Evolutionary conservation across 352 stramenopile species (phyloP).

Genomic region (Phytophthora cryptogea): DNA sequence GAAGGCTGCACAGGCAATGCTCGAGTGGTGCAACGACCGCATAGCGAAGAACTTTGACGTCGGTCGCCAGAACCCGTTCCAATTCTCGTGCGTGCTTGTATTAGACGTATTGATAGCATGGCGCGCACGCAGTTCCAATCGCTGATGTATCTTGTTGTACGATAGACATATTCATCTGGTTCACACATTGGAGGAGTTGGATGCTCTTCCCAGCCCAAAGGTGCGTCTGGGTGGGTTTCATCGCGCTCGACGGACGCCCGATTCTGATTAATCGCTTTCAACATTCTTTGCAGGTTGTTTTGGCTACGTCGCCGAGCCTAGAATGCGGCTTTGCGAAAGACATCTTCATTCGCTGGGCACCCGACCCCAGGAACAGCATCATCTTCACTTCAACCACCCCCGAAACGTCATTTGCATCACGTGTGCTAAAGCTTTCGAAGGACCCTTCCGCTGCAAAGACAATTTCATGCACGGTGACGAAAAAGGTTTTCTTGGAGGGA

Average conservation of each 20-base stretch:
- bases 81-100: constrained; percentile 72
- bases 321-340: constrained; percentile 87
- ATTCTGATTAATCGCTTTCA: background rate
- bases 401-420: constrained; percentile 70
- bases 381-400: constrained; percentile 79
- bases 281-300: constrained; percentile 52
- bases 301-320: constrained; percentile 78
- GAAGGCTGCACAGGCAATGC: constrained; percentile 87
- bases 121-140: background rate
- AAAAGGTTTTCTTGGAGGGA: constrained; percentile 81
- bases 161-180: constrained; percentile 86
- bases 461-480: constrained; percentile 66
- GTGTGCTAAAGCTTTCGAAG: constrained; percentile 63
- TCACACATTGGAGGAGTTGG: constrained; percentile 86
- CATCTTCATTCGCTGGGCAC: constrained; percentile 82
- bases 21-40: constrained; percentile 90
- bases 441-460: constrained; percentile 49
- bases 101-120: background rate
- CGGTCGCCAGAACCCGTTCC: constrained; percentile 86
- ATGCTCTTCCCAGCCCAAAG: constrained; percentile 85
- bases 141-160: constrained; percentile 4
- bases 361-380: constrained; percentile 79
- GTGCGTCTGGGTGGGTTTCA: constrained; percentile 18
- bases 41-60: constrained; percentile 92
- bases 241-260: background rate